Percentiles rank a stretch among this genome's conserved stretches.
Evolutionary conservation across 2,329 filamentous ascomycete genomes (phyloP).

Genomic region (Fonsecaea multimorphosa): DNA sequence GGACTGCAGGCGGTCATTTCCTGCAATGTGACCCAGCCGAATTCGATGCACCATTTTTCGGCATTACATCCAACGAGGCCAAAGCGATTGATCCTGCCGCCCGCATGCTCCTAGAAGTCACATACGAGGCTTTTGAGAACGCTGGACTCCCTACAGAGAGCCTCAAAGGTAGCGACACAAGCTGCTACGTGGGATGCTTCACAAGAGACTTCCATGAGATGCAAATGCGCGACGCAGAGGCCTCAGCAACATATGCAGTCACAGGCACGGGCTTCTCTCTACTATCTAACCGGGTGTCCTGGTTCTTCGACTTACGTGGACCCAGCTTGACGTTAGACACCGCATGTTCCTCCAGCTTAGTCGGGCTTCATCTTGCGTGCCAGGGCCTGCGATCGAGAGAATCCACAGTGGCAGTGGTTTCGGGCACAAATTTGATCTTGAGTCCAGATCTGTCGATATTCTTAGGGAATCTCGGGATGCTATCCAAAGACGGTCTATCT

Average conservation of each 20-base stretch:
- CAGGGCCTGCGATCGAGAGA: constrained; percentile 30
- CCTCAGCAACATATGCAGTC: constrained; percentile 26
- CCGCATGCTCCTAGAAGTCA: constrained; percentile 39
- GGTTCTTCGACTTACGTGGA: constrained; percentile 41
- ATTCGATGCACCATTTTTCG: constrained; percentile 43
- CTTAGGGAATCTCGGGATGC: neutral
- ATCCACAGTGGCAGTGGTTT: constrained; percentile 34
- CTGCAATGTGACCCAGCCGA: constrained; percentile 31
- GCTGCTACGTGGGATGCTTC: constrained; percentile 29
- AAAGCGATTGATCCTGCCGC: constrained; percentile 41
- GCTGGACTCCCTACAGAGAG: constrained; percentile 32
- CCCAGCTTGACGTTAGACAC: constrained; percentile 42
- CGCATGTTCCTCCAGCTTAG: constrained; percentile 41
- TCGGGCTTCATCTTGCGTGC: constrained; percentile 43
- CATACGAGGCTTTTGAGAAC: constrained; percentile 38
- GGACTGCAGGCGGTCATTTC: constrained; percentile 36
- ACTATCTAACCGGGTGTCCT: constrained; percentile 42
- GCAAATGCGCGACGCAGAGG: constrained; percentile 42
- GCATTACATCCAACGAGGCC: constrained; percentile 36
- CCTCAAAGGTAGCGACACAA: constrained; percentile 28
- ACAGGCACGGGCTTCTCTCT: constrained; percentile 39
- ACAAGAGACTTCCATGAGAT: constrained; percentile 39
- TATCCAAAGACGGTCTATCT: neutral
- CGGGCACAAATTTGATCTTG: neutral
- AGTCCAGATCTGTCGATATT: neutral